Evolutionary conservation across 2,329 filamentous ascomycete species (phyloP).

Genomic region (Lojkania enalia): DNA sequence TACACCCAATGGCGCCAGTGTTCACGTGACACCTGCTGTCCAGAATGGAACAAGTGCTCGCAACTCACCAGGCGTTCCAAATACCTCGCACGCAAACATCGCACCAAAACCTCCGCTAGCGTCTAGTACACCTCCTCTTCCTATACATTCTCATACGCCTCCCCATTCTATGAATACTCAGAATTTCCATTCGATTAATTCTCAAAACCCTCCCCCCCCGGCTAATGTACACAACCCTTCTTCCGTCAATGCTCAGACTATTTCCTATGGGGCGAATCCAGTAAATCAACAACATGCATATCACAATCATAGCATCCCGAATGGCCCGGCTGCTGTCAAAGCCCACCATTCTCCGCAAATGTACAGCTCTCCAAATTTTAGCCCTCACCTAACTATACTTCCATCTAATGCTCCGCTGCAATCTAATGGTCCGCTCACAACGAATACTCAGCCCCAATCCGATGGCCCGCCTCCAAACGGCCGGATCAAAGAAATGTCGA

Average conservation of each 20-base stretch:
- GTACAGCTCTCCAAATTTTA: conserved; percentile 1
- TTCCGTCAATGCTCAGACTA: neutral
- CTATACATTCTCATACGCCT: too few relatives aligned
- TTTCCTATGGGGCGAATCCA: too few relatives aligned
- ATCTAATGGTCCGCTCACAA: too few relatives aligned
- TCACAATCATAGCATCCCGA: too few relatives aligned
- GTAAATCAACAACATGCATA: too few relatives aligned
- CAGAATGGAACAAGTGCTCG: conserved; percentile 20
- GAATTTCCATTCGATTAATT: too few relatives aligned
- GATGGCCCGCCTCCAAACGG: too few relatives aligned
- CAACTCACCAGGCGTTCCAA: conserved; percentile 26
- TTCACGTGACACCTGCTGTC: conserved; percentile 12
- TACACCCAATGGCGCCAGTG: conserved; percentile 13
- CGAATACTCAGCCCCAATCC: neutral
- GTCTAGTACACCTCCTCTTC: too few relatives aligned
- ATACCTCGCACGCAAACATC: conserved; percentile 21
- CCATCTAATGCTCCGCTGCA: conserved; percentile 25
- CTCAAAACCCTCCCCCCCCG: too few relatives aligned
- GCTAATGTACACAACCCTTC: neutral
- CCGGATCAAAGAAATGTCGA: neutral
- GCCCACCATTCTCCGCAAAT: neutral
- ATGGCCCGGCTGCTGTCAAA: too few relatives aligned
- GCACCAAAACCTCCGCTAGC: conserved; percentile 24
- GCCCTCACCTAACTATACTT: conserved; percentile 16
- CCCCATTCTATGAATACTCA: too few relatives aligned